Percentiles rank a stretch among this genome's conserved stretches.
Conservation (phyloP, 108 stramenopile species). For the Cyclostephanos invisitatus region DNA sequence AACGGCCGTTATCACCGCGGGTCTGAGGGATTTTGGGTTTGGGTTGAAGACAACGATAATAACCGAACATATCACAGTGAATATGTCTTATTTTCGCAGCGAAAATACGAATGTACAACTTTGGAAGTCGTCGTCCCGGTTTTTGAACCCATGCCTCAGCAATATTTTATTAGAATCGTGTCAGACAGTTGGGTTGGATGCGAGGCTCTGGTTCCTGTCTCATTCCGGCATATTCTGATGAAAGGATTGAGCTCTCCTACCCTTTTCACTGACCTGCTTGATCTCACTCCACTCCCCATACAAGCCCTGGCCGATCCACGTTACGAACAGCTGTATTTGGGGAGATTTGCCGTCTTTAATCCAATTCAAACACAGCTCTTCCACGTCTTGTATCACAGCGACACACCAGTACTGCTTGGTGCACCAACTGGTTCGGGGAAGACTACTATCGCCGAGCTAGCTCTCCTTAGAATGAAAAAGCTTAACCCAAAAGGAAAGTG, state of each 20-base stretch:
- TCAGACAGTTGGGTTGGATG: constrained; percentile 96
- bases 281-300: constrained; percentile 91
- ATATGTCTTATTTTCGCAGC: constrained; percentile 68
- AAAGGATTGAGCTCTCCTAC: constrained; percentile 67
- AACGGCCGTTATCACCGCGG: constrained; percentile 80
- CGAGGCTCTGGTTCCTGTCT: constrained; percentile 84
- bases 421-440: constrained; percentile 97
- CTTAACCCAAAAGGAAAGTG: constrained; percentile 67
- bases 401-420: constrained; percentile 92
- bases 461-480: constrained; percentile 88
- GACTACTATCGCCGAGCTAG: constrained; percentile 89
- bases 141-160: constrained; percentile 85
- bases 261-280: constrained; percentile 85
- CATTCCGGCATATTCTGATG: constrained; percentile 78
- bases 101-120: constrained; percentile 63
- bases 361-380: constrained; percentile 92
- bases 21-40: constrained; percentile 91
- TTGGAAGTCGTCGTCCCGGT: constrained; percentile 93
- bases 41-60: constrained; percentile 94
- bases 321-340: constrained; percentile 86
- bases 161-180: constrained; percentile 87
- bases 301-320: constrained; percentile 78
- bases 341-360: constrained; percentile 93
- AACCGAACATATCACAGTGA: constrained; percentile 87
- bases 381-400: constrained; percentile 88